Evolutionary conservation across 805 yeast genomes (phyloP).

Genomic region (Kazachstania taianensis): DNA sequence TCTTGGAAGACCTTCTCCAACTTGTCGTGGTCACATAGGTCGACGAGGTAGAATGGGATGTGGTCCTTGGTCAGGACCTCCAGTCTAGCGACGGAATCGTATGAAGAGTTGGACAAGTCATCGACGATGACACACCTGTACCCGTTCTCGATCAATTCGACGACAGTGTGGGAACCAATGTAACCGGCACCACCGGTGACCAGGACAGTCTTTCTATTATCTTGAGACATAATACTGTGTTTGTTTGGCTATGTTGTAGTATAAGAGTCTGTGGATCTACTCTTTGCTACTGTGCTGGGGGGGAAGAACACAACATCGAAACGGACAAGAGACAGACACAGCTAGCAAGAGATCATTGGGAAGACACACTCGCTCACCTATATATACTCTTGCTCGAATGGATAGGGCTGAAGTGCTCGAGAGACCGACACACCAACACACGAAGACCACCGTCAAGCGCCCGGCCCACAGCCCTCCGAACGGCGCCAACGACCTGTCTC

Average conservation of each 20-base stretch:
- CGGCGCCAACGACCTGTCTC: too few species aligned
- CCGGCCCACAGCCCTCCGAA: neutral
- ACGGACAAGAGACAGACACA: too few species aligned
- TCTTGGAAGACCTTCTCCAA: conserved; percentile 39
- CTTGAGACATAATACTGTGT: too few species aligned
- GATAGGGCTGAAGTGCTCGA: too few species aligned
- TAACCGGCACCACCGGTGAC: conserved; percentile 87
- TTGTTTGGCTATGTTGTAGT: neutral
- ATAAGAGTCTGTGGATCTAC: too few species aligned
- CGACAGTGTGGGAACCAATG: conserved; percentile 74
- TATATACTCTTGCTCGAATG: too few species aligned
- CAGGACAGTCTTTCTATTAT: conserved; percentile 33
- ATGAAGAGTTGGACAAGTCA: conserved; percentile 55
- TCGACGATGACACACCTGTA: conserved; percentile 66
- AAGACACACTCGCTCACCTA: too few species aligned
- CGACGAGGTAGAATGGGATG: conserved; percentile 49
- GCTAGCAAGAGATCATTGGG: too few species aligned
- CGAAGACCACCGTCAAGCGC: too few species aligned
- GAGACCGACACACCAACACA: too few species aligned
- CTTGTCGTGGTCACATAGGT: conserved; percentile 42
- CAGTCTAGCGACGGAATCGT: conserved; percentile 54
- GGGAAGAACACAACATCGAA: too few species aligned
- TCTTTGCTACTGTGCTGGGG: too few species aligned
- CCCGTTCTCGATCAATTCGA: conserved; percentile 50
- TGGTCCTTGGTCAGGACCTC: conserved; percentile 39